A percentile compares a stretch with the other conserved stretches of the same genome.
Conservation (phyloP, 768 basidiomycete genomes). For the Russula ochroleuca region DNA sequence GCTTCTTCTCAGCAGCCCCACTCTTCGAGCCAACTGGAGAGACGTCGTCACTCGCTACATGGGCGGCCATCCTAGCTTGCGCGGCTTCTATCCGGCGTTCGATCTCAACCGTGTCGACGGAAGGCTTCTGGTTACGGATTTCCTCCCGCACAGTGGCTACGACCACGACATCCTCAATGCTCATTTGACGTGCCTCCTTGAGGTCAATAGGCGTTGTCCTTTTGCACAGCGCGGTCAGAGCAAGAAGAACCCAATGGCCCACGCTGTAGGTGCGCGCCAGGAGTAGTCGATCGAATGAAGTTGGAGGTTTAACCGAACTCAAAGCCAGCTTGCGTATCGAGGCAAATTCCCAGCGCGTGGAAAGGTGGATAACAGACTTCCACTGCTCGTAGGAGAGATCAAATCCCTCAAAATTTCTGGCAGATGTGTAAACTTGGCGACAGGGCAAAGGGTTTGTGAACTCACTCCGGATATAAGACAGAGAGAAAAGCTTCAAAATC, state of each 20-base stretch:
- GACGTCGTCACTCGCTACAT: not conserved
- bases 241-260: conserved; percentile 15
- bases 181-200: conserved; percentile 6
- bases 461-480: conserved; percentile 14
- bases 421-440: not conserved
- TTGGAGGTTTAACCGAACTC: not conserved
- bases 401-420: not conserved
- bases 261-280: conserved; percentile 12
- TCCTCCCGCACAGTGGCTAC: conserved; percentile 6
- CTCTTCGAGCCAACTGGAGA: not conserved
- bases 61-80: not conserved
- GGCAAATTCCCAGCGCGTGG: conserved; percentile 29
- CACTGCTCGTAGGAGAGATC: not conserved
- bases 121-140: not conserved
- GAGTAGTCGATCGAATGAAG: conserved; percentile 9
- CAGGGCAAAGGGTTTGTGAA: not conserved
- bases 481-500: conserved; percentile 20
- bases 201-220: not conserved
- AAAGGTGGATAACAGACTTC: not conserved
- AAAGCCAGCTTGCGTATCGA: conserved; percentile 28
- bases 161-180: conserved; percentile 11
- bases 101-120: not conserved
- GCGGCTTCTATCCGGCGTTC: not conserved
- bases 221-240: not conserved
- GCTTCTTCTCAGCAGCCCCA: not conserved